Evolutionary conservation across 1,139 yeast species (phyloP).

Genomic region (Zygotorulaspora mrakii): DNA sequence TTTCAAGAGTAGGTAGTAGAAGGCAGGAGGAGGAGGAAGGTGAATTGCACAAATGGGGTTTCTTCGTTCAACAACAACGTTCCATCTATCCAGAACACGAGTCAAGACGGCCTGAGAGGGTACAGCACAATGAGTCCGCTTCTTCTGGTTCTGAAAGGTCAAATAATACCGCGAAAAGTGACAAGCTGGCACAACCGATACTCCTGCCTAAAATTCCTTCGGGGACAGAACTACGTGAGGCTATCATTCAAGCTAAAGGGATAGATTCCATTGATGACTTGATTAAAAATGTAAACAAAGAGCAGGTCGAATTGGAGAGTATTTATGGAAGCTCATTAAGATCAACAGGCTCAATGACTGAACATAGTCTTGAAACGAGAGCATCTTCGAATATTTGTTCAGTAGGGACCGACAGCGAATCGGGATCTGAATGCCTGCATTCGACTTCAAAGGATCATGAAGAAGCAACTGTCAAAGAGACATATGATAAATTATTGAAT

Average conservation of each 20-base stretch:
- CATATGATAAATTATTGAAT: constrained; percentile 64
- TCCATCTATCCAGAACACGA: constrained; percentile 40
- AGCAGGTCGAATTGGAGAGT: constrained; percentile 51
- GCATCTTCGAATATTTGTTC: constrained; percentile 4
- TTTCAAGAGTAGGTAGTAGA: constrained; percentile 58
- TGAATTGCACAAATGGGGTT: constrained; percentile 81
- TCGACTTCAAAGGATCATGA: constrained; percentile 34
- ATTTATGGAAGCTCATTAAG: constrained; percentile 43
- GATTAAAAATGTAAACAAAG: constrained; percentile 58
- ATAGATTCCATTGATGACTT: constrained; percentile 67
- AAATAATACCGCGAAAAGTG: constrained; percentile 14
- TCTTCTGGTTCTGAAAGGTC: constrained; percentile 15
- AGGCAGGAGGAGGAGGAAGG: constrained; percentile 89
- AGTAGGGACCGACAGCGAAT: constrained; percentile 1
- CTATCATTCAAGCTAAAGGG: constrained; percentile 74
- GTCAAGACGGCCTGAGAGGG: constrained; percentile 10
- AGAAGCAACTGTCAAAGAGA: constrained; percentile 51
- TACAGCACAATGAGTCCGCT: constrained; percentile 9
- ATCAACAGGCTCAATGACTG: constrained; percentile 18
- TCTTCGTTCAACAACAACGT: constrained; percentile 60
- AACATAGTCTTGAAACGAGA: constrained; percentile 5
- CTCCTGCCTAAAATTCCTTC: constrained; percentile 50
- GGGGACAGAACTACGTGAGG: constrained; percentile 72
- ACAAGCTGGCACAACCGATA: constrained; percentile 10
- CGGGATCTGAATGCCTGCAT: not conserved